Base-by-base conservation (phyloP, 176 grass and related monocot species). In the Themeda triandra region DNA sequence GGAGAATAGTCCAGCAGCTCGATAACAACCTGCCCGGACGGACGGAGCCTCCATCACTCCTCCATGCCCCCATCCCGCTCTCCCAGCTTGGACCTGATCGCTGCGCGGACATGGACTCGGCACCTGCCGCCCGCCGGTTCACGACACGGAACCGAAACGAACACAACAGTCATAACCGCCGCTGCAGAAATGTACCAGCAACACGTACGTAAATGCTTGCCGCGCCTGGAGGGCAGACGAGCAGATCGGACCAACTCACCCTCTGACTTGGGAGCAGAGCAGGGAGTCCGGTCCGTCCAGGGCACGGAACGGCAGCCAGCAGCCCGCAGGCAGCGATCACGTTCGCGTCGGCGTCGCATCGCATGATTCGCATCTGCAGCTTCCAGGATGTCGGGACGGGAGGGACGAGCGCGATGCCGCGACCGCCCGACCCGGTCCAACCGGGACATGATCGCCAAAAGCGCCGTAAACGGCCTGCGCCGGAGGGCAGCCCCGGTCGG, bases 401-500 rank as follows among this genome's bases (percentile, higher is more conserved):
- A 3, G 18, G 10, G 21, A 56, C 19, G 18, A 17, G 53, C 12
- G 36, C n/a, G 4, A 33, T 2, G 32, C 2, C 4, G 42, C 69
- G 44, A 66, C 39, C 2, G 33, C 1, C 19, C 70, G 32, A 19
- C 7, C 24, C 19, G 33, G 32, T 23, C 67, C 2, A 37, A 1
- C 68, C 10, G 35, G n/a, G 48, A 9, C 11, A 58, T 35, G 28
- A 59, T 67, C 33, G 6, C 1, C 24, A 42, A 42, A 74, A 68
- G 5, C n/a, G 65, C 11, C 42, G 44, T 5, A 15, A 62, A 76
- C 27, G 37, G 51, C 77, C 70, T 62, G 40, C 2, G 71, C 48
- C 48, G 8, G 77, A 81, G 82, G 82, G 87, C 31, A 81, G 81
- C 44, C 44, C 24, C 1, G 23, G 2, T 72, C 44, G 42, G 42